phyloP scores from a whole-genome alignment of 2,329 filamentous ascomycete genomes.

The Thelonectria discophora region DNA sequence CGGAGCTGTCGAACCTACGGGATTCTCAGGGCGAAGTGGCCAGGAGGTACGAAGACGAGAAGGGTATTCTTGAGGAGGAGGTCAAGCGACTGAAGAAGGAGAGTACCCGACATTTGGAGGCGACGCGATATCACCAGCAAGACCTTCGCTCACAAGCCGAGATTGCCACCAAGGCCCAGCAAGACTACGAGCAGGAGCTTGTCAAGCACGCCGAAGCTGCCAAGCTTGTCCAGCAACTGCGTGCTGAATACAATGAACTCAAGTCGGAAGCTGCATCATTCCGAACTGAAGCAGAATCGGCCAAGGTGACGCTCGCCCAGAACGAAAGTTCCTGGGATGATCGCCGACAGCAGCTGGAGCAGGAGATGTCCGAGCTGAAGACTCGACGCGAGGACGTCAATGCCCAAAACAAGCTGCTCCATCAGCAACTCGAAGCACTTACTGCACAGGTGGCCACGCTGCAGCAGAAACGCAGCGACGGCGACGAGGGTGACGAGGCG shows the following conservation, averaged over 20 bases:
- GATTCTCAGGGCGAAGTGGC: conserved; percentile 80
- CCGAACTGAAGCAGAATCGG: conserved; percentile 84
- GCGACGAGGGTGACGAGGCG: conserved; percentile 62
- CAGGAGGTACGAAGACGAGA: conserved; percentile 81
- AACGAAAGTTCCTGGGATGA: conserved; percentile 91
- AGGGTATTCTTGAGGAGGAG: conserved; percentile 79
- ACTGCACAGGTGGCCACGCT: conserved; percentile 80
- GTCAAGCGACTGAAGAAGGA: conserved; percentile 84
- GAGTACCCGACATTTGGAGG: conserved; percentile 79
- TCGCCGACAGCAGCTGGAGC: conserved; percentile 80
- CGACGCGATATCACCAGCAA: conserved; percentile 86
- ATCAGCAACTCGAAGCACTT: conserved; percentile 87
- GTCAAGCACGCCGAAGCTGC: conserved; percentile 97
- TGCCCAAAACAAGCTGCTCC: conserved; percentile 89
- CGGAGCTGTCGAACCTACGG: conserved; percentile 80
- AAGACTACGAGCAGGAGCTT: conserved; percentile 94
- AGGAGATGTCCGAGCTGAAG: conserved; percentile 82
- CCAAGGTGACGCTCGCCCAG: conserved; percentile 79
- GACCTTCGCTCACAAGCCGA: conserved; percentile 93
- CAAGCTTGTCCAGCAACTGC: conserved; percentile 80
- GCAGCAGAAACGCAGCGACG: conserved; percentile 74
- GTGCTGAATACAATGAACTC: conserved; percentile 81
- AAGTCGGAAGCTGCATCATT: conserved; percentile 80
- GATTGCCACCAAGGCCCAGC: conserved; percentile 91
- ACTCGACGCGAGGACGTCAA: conserved; percentile 83